These are phyloP conservation scores for Notholithocarpus densiflorus DNA, from an alignment of 306 rosid genomes.

Conservation along the genomic window DNA sequence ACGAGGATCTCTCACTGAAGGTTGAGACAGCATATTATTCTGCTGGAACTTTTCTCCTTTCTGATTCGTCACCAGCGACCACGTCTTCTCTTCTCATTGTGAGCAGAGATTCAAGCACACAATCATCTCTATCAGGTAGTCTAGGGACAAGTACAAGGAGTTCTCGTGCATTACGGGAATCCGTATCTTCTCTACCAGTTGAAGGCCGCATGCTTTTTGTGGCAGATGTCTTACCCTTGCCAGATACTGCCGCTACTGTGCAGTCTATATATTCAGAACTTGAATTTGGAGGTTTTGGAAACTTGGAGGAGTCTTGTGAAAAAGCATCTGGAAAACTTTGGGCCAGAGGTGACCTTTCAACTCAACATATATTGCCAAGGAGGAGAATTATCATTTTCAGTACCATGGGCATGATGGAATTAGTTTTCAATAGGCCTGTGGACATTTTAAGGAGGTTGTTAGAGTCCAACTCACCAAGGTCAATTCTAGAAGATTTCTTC, in stretches of 20 bases:
- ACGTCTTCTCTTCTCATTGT: slow-evolving; percentile 85
- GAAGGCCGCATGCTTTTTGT: slow-evolving; percentile 98
- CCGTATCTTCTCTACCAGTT: slow-evolving; percentile 79
- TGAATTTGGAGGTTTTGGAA: slow-evolving; percentile 74
- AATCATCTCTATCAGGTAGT: slow-evolving; percentile 55
- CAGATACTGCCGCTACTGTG: slow-evolving; percentile 68
- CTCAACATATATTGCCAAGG: slow-evolving; percentile 93
- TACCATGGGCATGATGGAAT: slow-evolving; percentile 98
- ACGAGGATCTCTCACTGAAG: slow-evolving; percentile 84
- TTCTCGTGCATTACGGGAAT: slow-evolving; percentile 85
- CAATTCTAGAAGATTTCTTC: slow-evolving; percentile 92
- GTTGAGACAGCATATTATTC: slow-evolving; percentile 89
- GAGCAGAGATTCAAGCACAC: slow-evolving; percentile 72
- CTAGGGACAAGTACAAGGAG: slow-evolving; percentile 61
- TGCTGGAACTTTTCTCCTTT: slow-evolving; percentile 86
- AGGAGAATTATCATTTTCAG: slow-evolving; percentile 87
- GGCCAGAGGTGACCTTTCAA: slow-evolving; percentile 96
- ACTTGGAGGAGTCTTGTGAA: slow-evolving; percentile 64
- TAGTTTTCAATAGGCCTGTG: slow-evolving; percentile 91
- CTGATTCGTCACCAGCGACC: slow-evolving; percentile 91
- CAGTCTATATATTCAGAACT: slow-evolving; percentile 87
- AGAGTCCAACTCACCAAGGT: slow-evolving; percentile 78
- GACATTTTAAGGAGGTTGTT: slow-evolving; percentile 83
- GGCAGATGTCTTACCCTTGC: slow-evolving; percentile 84
- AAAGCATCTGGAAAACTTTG: slow-evolving; percentile 78